A percentile compares a stretch with the other conserved stretches of the same genome.
Conservation (phyloP, 2,329 filamentous ascomycete species). For the Aureobasidium sp. region DNA sequence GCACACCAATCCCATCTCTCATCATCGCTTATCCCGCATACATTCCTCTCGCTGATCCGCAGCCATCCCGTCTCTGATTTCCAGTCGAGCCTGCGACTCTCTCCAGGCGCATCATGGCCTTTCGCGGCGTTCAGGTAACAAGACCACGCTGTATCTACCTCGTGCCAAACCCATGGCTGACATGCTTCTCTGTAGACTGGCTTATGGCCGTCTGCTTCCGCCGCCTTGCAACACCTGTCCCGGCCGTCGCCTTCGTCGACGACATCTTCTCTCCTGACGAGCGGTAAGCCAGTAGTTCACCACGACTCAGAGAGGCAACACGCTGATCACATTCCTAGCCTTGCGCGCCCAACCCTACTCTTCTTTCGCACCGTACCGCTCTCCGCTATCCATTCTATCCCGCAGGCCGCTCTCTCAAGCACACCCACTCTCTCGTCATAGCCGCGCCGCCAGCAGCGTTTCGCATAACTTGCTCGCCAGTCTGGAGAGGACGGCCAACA, state of each 20-base stretch:
- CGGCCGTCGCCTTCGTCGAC: slow-evolving; percentile 1
- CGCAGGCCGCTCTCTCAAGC: slow-evolving; percentile 22
- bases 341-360: slow-evolving; percentile 1
- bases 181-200: not conserved
- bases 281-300: not conserved
- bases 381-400: not conserved
- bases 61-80: not conserved
- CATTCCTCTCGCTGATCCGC: not conserved
- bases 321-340: not conserved
- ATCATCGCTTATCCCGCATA: not conserved
- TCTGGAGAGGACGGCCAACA: slow-evolving; percentile 85
- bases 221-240: slow-evolving; percentile 6
- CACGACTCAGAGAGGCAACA: not conserved
- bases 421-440: slow-evolving; percentile 24
- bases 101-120: slow-evolving; percentile 12
- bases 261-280: not conserved
- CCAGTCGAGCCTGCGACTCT: not conserved
- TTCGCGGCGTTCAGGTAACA: slow-evolving; percentile 11
- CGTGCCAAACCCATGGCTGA: not conserved
- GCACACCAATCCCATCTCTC: not conserved
- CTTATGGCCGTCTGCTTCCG: slow-evolving; percentile 13
- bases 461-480: slow-evolving; percentile 62
- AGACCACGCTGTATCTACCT: not conserved
- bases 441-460: slow-evolving; percentile 33
- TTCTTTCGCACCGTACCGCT: not conserved